These are phyloP conservation scores for Termitomyces sp. DNA, from an alignment of 768 basidiomycete genomes.

Conservation along the genomic window DNA sequence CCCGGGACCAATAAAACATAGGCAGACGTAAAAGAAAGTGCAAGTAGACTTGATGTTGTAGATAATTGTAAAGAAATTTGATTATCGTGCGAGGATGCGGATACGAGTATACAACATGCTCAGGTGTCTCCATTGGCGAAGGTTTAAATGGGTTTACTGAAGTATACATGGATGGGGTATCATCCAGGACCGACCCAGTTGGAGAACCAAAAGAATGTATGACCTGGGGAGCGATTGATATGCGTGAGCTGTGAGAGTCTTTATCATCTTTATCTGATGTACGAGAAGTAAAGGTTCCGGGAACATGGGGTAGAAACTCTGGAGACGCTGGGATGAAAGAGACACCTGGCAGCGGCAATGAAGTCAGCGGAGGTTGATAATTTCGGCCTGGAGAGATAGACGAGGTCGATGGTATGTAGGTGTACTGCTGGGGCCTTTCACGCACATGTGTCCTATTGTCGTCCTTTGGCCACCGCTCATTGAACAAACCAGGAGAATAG, in stretches of 20 bases:
- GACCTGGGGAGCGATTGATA: too few relatives aligned
- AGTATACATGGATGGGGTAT: not conserved
- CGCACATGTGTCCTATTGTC: not conserved
- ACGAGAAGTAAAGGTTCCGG: not conserved
- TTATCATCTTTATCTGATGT: not conserved
- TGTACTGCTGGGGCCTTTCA: not conserved
- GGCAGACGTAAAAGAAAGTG: constrained; percentile 56
- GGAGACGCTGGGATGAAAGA: not conserved
- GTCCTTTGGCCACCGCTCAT: not conserved
- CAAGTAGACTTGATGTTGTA: constrained; percentile 2
- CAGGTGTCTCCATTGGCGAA: not conserved
- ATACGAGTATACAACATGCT: constrained; percentile 1
- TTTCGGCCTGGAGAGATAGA: constrained; percentile 3
- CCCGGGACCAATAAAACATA: constrained; percentile 71
- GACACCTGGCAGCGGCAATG: not conserved
- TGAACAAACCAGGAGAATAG: not conserved
- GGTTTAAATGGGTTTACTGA: constrained; percentile 13
- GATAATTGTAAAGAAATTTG: not conserved
- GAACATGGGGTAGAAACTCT: not conserved
- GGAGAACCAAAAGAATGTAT: not conserved
- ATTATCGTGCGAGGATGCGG: not conserved
- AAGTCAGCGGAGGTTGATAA: not conserved
- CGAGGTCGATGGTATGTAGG: constrained; percentile 10
- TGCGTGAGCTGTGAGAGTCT: not conserved
- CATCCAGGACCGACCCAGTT: not conserved